Conservation (phyloP, 23 red algal genomes). For the Gracilariopsis chorda region DNA sequence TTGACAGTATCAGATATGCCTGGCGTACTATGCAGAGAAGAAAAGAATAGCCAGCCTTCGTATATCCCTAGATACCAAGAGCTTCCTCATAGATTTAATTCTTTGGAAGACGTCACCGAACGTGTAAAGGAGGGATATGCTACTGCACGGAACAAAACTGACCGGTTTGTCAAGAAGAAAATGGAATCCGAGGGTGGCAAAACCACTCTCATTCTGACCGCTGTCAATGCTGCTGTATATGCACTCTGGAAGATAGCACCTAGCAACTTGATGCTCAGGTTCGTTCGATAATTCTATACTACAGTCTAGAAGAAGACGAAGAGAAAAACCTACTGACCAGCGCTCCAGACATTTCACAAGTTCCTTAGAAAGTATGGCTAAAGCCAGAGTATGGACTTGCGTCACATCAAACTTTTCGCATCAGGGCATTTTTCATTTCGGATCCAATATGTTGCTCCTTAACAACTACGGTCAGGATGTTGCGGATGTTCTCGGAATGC, state of each 20-base stretch:
- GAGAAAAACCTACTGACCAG: neutral
- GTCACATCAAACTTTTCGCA: slow-evolving; percentile 72
- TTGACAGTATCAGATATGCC: too few species aligned
- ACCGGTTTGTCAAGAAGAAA: neutral
- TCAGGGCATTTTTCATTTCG: slow-evolving; percentile 61
- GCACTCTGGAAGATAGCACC: slow-evolving; percentile 67
- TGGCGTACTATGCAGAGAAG: too few species aligned
- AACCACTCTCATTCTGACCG: slow-evolving; percentile 39
- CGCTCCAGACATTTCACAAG: slow-evolving; percentile 37
- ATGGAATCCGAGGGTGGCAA: slow-evolving; percentile 5
- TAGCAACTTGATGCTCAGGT: slow-evolving; percentile 60
- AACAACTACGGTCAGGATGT: slow-evolving; percentile 68
- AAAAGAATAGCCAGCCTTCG: too few species aligned
- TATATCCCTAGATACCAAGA: too few species aligned
- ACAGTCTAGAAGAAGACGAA: neutral
- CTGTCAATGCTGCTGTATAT: slow-evolving; percentile 68
- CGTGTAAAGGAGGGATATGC: neutral
- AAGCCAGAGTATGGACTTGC: slow-evolving; percentile 50
- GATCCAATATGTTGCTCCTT: slow-evolving; percentile 73
- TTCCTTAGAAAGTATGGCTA: slow-evolving; percentile 40
- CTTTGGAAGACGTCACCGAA: neutral
- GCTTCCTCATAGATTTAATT: too few species aligned
- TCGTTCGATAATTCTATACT: neutral
- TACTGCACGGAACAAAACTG: neutral
- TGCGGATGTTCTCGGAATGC: slow-evolving; percentile 21